phyloP scores from a whole-genome alignment of 352 stramenopile species.

The Globisporangium rhizosaccharum region DNA sequence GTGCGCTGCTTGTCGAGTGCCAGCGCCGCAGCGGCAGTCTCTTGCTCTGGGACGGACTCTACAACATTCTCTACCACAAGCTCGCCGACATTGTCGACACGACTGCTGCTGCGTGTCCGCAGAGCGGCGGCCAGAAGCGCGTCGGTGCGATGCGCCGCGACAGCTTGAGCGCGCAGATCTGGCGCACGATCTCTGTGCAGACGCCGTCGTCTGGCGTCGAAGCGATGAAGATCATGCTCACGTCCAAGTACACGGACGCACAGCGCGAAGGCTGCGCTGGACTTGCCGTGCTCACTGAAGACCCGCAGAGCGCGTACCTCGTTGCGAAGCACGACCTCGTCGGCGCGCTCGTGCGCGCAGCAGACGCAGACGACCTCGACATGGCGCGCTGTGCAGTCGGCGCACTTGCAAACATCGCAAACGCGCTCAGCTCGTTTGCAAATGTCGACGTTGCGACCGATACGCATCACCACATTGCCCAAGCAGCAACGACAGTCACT shows the following conservation, averaged over 20 bases:
- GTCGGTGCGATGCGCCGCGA: constrained; percentile 31
- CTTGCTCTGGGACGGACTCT: constrained; percentile 78
- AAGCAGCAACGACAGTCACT: constrained; percentile 37
- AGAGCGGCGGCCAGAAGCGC: constrained; percentile 72
- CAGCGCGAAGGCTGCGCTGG: constrained; percentile 72
- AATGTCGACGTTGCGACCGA: constrained; percentile 24
- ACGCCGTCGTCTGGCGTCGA: constrained; percentile 68
- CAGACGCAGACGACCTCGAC: constrained; percentile 41
- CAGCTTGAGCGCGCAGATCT: constrained; percentile 50
- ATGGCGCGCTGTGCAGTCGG: constrained; percentile 71
- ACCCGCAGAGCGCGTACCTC: constrained; percentile 52
- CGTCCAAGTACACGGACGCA: constrained; percentile 58
- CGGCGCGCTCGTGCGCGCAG: constrained; percentile 36
- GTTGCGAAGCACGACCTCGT: constrained; percentile 57
- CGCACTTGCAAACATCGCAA: constrained; percentile 60
- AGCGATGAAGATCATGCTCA: constrained; percentile 85
- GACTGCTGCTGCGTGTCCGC: constrained; percentile 40
- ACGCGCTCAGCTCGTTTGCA: constrained; percentile 43
- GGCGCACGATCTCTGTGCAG: constrained; percentile 43
- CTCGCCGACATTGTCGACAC: constrained; percentile 42
- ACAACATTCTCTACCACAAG: constrained; percentile 65
- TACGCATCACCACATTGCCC: constrained; percentile 44
- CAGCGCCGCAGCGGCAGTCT: constrained; percentile 70
- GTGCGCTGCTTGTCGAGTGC: constrained; percentile 61
- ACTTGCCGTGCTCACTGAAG: constrained; percentile 63